phyloP scores from a whole-genome alignment of 352 stramenopile species.

The Pythium aristosporum region DNA sequence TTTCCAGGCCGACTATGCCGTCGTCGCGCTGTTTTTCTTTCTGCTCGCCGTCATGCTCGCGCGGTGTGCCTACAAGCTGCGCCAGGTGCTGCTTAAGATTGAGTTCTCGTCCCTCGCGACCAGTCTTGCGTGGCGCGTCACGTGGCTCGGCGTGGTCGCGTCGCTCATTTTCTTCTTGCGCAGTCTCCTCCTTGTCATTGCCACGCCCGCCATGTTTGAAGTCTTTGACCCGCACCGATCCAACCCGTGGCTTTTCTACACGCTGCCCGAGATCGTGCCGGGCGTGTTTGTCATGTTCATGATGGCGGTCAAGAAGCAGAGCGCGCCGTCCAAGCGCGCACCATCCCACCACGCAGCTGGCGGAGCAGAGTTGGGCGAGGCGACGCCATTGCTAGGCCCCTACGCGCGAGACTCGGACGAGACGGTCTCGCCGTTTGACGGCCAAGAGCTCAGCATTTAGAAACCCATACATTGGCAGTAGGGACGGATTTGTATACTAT shows the following conservation, averaged over 20 bases:
- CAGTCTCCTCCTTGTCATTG: constrained; percentile 61
- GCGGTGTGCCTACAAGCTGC: constrained; percentile 47
- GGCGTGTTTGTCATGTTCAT: constrained; percentile 72
- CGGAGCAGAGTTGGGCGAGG: constrained; percentile 29
- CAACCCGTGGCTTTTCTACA: constrained; percentile 79
- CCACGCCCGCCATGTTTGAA: constrained; percentile 54
- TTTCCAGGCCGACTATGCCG: constrained; percentile 70
- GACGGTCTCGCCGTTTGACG: constrained; percentile 48
- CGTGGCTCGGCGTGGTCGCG: constrained; percentile 52
- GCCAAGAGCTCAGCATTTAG: constrained; percentile 58
- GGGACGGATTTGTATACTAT: constrained; percentile 11
- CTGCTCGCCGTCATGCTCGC: constrained; percentile 68
- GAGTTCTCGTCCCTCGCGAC: constrained; percentile 68
- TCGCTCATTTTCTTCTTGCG: constrained; percentile 62
- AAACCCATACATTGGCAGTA: constrained; percentile 6
- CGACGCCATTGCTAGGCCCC: constrained; percentile 43
- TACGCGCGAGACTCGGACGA: constrained; percentile 37
- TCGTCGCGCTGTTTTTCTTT: constrained; percentile 78
- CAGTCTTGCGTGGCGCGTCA: constrained; percentile 51
- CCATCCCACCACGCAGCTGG: constrained; percentile 16
- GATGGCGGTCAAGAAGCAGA: constrained; percentile 69
- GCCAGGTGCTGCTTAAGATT: constrained; percentile 62
- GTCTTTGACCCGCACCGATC: constrained; percentile 72
- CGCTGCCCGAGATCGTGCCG: constrained; percentile 67
- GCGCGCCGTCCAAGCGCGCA: not conserved